Evolutionary conservation across 805 yeast species (phyloP), one percentile per base, ranked within the genome.

Genomic region (Ogataea minuta): DNA sequence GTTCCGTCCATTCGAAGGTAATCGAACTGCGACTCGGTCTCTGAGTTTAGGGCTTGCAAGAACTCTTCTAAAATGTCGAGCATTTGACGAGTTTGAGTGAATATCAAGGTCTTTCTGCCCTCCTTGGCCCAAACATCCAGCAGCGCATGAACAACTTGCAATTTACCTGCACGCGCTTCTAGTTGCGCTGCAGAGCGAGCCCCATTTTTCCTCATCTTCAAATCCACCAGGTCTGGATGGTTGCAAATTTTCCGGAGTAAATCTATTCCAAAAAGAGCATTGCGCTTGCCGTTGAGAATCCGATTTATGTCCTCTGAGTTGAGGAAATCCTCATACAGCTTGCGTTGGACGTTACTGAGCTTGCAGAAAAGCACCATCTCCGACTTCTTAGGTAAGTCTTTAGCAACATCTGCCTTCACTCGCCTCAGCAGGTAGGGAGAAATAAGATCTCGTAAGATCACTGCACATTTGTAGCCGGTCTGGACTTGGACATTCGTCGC

Each of bases 401-500:
- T 81, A 0, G 99, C 99, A 14, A 93, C 99, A 57, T 93, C 99
- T 9, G 82, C 77, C 59, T 93, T 93, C 60, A 93, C 80, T 34
- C 99, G 68, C 48, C 99, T 68, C 33, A 93, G 64, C 37, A 93
- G 64, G 59, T 89, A 93, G 0, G 99, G 99, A 3, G 95, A 79
- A 9, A 93, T 87, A 49, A 91, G 63, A 52, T 93, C 95, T 35
- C 95, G 70, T 36, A 93, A 65, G 2, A 91, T 81, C 4, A 90
- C 93, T 0, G 99, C 99, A 66, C 98, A 93, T 58, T 88, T 88
- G 57, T 87, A 90, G 2, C 97, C 96, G 1, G 97, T 82, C 57
- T 91, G 97, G 0, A 93, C 98, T 58, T 93, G 97, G 3, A 93
- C 77, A 58, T 93, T 93, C 1, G 95, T 80, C 0, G 99, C 98